phyloP scores from a whole-genome alignment of 441 rosid genomes.

The Gossypium lobatum region DNA sequence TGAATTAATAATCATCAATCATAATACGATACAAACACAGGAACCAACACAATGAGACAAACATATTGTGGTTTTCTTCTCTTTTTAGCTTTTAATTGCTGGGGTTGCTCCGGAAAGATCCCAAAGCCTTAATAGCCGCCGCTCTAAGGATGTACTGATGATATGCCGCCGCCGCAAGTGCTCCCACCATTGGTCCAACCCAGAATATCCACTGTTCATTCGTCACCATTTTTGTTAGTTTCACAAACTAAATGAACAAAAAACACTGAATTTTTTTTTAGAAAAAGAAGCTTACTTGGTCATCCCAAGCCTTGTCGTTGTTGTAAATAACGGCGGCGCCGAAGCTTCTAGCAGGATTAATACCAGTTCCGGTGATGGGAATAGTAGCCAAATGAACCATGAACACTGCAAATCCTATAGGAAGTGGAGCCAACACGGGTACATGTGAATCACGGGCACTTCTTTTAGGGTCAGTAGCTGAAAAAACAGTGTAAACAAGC shows the following conservation, averaged over 20 bases:
- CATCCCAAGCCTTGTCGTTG: slow-evolving; percentile 28
- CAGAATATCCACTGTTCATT: slow-evolving; percentile 48
- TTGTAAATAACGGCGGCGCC: slow-evolving; percentile 34
- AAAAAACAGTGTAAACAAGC: slow-evolving; percentile 86
- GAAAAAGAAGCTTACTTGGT: slow-evolving; percentile 19
- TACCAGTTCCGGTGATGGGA: slow-evolving; percentile 26
- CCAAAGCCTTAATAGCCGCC: slow-evolving; percentile 47
- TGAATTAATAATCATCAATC: no score
- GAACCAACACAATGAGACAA: no score
- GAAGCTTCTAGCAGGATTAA: slow-evolving; percentile 32
- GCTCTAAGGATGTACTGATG: slow-evolving; percentile 50
- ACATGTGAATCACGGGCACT: slow-evolving; percentile 81
- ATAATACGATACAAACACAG: no score
- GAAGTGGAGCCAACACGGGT: slow-evolving; percentile 47
- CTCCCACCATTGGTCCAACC: slow-evolving; percentile 55
- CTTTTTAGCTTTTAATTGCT: slow-evolving; percentile 30
- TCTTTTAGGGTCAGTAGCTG: slow-evolving; percentile 91
- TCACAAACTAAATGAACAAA: not conserved
- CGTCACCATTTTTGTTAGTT: not conserved
- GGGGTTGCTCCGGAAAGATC: slow-evolving; percentile 50
- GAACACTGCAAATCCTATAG: slow-evolving; percentile 30
- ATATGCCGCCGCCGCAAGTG: slow-evolving; percentile 46
- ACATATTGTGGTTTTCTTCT: no score
- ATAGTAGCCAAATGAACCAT: slow-evolving; percentile 21
- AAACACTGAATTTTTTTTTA: not conserved